Evolutionary conservation across 1,284 basidiomycete genomes (phyloP).

Genomic region (Inonotus obliquus): DNA sequence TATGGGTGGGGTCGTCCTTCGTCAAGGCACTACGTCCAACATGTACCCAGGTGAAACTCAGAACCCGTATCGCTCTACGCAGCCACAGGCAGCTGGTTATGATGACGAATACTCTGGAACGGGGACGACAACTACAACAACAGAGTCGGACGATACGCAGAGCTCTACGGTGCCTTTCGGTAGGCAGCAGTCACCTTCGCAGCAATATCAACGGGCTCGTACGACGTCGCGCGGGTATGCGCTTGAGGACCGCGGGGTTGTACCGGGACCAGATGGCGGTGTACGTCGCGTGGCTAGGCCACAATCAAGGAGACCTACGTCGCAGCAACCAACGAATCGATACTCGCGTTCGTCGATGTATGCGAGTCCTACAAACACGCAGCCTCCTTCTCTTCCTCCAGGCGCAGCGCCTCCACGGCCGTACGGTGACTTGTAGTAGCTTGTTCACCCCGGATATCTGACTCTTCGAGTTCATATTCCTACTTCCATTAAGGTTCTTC

Average conservation of each 20-base stretch:
- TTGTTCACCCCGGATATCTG: neutral
- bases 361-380: conserved; percentile 1
- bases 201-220: conserved; percentile 24
- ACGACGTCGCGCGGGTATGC: conserved; percentile 55
- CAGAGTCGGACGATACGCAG: conserved; percentile 14
- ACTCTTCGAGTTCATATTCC: neutral
- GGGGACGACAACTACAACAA: conserved; percentile 16
- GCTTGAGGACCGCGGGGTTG: conserved; percentile 74
- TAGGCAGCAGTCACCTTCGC: conserved; percentile 25
- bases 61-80: conserved; percentile 43
- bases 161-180: neutral
- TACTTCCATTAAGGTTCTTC: neutral
- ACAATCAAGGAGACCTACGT: conserved; percentile 44
- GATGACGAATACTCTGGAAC: conserved; percentile 31
- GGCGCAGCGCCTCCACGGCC: conserved; percentile 45
- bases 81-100: conserved; percentile 33
- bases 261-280: conserved; percentile 61
- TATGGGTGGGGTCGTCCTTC: conserved; percentile 34
- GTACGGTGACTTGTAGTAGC: conserved; percentile 12
- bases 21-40: conserved; percentile 34
- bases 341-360: conserved; percentile 57
- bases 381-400: neutral
- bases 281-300: conserved; percentile 67
- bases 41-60: conserved; percentile 48
- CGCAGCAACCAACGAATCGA: conserved; percentile 61